Conservation (phyloP, 106 monocot genomes). For the Iris macrosiphon region DNA sequence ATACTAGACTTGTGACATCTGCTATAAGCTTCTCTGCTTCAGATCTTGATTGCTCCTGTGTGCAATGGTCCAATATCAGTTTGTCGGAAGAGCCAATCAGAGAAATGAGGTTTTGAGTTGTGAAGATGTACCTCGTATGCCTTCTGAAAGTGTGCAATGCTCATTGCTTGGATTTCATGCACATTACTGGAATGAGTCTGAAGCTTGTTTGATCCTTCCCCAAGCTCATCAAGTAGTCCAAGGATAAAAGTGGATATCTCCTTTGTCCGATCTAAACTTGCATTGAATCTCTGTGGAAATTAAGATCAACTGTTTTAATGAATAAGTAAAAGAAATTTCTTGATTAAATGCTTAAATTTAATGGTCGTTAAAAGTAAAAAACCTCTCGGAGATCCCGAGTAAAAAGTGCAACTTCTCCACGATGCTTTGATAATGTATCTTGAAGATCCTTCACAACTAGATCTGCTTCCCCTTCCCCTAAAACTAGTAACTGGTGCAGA, state of each 20-base stretch:
- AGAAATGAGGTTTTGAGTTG: not conserved
- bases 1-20: constrained; percentile 55
- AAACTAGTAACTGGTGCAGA: constrained; percentile 51
- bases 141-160: constrained; percentile 60
- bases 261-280: constrained; percentile 39
- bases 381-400: constrained; percentile 73
- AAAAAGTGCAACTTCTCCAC: constrained; percentile 66
- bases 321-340: not conserved
- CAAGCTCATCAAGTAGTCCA: constrained; percentile 47
- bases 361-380: not conserved
- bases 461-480: constrained; percentile 47
- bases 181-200: constrained; percentile 31
- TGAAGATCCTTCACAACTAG: constrained; percentile 55
- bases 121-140: constrained; percentile 59
- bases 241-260: constrained; percentile 51
- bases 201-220: constrained; percentile 35
- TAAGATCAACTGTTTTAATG: not conserved
- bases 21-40: constrained; percentile 74
- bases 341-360: not conserved
- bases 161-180: constrained; percentile 43
- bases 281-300: constrained; percentile 63
- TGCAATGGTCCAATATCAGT: constrained; percentile 10
- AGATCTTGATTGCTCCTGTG: constrained; percentile 70
- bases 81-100: not conserved
- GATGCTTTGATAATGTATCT: constrained; percentile 41